These are phyloP conservation scores for Canariomyces notabilis DNA, from an alignment of 2,329 filamentous ascomycete genomes.

Conservation along the genomic window DNA sequence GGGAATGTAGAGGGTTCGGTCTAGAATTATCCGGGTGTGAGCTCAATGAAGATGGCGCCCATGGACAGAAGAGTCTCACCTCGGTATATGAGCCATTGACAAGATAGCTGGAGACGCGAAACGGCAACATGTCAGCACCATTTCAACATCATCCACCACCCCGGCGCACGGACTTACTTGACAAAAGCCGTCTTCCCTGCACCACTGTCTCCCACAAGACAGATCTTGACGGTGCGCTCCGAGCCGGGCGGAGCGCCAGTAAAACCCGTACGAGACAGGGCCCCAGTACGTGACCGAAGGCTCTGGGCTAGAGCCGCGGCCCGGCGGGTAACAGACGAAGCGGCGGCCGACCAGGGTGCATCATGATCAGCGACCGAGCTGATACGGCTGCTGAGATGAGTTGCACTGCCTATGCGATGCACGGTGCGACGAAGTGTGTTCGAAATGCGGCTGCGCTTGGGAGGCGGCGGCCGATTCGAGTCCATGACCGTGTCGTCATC, in stretches of 20 bases:
- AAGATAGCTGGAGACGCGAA: slow-evolving; percentile 6
- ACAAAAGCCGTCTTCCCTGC: slow-evolving; percentile 19
- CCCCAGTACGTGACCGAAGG: slow-evolving; percentile 2
- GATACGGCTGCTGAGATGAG: background rate
- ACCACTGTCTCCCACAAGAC: slow-evolving; percentile 18
- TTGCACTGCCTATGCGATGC: background rate
- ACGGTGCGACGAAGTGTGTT: slow-evolving; percentile 2
- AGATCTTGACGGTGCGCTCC: slow-evolving; percentile 18
- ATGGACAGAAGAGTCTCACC: background rate
- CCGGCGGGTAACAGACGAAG: background rate
- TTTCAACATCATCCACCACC: background rate
- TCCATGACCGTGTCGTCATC: background rate
- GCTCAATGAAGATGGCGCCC: too few relatives aligned
- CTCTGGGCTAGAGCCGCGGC: background rate
- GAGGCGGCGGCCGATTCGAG: background rate
- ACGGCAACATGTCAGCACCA: slow-evolving; percentile 3
- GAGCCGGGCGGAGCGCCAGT: background rate
- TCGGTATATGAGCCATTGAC: slow-evolving; percentile 3
- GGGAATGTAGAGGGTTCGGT: slow-evolving; percentile 4
- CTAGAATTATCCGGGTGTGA: too few relatives aligned
- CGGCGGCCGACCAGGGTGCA: background rate
- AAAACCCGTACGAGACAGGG: background rate
- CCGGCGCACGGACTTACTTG: slow-evolving; percentile 18
- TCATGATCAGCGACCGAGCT: background rate
- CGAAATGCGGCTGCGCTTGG: slow-evolving; percentile 13